Percentiles rank a stretch among this genome's conserved stretches.
Evolutionary conservation across 164 flowering plant species (phyloP).

Genomic region (Stephania japonica): DNA sequence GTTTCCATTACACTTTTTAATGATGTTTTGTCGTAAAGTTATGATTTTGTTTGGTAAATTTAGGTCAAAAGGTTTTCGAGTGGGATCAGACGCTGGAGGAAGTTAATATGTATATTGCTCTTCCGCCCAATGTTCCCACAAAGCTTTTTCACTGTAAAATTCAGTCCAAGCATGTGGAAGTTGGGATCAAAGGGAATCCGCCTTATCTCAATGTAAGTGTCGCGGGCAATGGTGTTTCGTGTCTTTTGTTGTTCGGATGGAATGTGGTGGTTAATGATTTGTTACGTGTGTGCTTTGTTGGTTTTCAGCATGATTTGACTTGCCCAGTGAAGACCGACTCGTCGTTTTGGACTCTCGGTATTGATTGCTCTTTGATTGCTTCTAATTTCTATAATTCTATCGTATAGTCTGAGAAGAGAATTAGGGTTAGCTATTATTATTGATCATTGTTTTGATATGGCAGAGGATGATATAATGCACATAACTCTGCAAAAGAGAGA

Average conservation of each 20-base stretch:
- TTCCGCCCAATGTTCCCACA: conserved; percentile 68
- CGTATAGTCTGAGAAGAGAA: conserved; percentile 58
- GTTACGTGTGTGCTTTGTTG: neutral
- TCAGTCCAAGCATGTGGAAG: conserved; percentile 68
- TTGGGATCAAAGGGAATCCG: conserved; percentile 87
- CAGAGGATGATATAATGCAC: conserved; percentile 90
- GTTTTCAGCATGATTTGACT: conserved; percentile 68
- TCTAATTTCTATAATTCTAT: neutral
- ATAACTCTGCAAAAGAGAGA: conserved; percentile 85
- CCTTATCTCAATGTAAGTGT: conserved; percentile 72
- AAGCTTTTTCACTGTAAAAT: conserved; percentile 75
- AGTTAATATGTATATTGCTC: conserved; percentile 73
- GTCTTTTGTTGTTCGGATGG: neutral
- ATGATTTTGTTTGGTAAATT: conserved; percentile 18
- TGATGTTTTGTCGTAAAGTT: neutral
- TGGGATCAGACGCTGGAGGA: conserved; percentile 98
- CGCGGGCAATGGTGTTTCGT: too few relatives aligned
- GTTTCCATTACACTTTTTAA: neutral
- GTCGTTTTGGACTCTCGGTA: conserved; percentile 91
- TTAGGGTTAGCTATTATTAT: conserved; percentile 11
- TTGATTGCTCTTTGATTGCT: neutral
- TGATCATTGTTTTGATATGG: neutral
- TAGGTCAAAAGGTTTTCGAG: conserved; percentile 84
- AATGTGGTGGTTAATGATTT: conserved; percentile 5
- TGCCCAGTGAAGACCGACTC: conserved; percentile 78